Evolutionary conservation across 805 yeast genomes (phyloP), one percentile per base, ranked within the genome.

Genomic region (Gaillardinia entomophila): DNA sequence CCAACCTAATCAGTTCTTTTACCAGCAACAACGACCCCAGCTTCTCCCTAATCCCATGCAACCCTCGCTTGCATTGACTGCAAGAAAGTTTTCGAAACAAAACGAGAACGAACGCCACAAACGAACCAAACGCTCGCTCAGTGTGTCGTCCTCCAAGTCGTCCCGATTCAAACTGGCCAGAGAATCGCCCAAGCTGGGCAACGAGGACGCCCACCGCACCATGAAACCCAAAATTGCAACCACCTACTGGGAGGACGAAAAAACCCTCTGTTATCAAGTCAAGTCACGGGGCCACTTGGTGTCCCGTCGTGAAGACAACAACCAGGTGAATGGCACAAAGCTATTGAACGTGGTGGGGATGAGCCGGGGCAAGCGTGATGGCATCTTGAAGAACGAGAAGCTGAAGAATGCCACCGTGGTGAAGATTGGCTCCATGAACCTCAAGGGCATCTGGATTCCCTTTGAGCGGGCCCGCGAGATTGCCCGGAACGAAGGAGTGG

Each of bases 361-460:
- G 60, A 55, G 64, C 11, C 46, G 69, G 33, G 69, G 69, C 4
- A 57, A 58, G 37, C 37, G 68, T 19, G 69, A 62, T 41, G 68
- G 68, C 8, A 57, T 62, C 16, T 44, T 62, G 27, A 62, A 62
- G 34, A 42, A 57, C 3, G 69, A 62, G 34, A 57, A 51, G 33
- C 38, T 36, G 4, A 49, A 56, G 27, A 38, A 28, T 13, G 42
- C 40, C 3, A 17, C 20, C 6, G 64, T 62, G 4, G 53, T 58
- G 11, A 57, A 59, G 40, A 52, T 52, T 5, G 69, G 69, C 0
- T 45, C 64, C 3, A 62, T 62, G 68, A 57, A 57, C 33, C 42
- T 62, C 31, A 62, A 62, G 34, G 69, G 69, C 6, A 64, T 62
- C 1, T 62, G 69, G 69, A 51, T 62, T 12, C 68, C 68, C 1